A percentile compares a stretch with the other conserved stretches of the same genome.
Evolutionary conservation across 202 grass and related monocot species (phyloP).

Genomic region (Thinopyrum obtusiflorum): DNA sequence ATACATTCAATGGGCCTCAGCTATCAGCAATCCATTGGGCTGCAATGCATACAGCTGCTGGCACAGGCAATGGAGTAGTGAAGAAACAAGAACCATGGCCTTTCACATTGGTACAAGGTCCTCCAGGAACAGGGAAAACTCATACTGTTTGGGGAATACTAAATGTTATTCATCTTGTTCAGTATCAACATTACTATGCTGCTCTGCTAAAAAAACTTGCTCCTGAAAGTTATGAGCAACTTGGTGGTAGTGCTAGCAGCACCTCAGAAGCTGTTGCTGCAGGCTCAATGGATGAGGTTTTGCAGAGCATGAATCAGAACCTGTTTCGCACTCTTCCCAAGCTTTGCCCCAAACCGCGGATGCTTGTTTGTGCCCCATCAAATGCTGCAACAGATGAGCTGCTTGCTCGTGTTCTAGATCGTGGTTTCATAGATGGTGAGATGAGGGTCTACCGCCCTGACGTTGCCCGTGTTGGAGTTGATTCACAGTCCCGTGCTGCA

Average conservation of each 20-base stretch:
- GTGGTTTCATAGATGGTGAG: slow-evolving; percentile 98
- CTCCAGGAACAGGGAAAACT: slow-evolving; percentile 97
- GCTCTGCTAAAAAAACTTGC: slow-evolving; percentile 96
- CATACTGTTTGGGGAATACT: slow-evolving; percentile 99
- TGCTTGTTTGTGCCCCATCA: slow-evolving; percentile 98
- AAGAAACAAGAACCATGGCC: slow-evolving; percentile 99
- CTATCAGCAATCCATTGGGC: slow-evolving; percentile 97
- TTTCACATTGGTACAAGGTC: slow-evolving; percentile 98
- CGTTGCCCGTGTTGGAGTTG: slow-evolving; percentile 98
- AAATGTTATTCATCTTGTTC: slow-evolving; percentile 99
- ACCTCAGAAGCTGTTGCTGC: slow-evolving; percentile 50
- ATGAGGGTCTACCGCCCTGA: slow-evolving; percentile 99
- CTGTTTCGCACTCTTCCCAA: slow-evolving; percentile 93
- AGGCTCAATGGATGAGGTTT: slow-evolving; percentile 95
- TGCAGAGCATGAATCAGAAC: slow-evolving; percentile 98
- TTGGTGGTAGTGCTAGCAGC: slow-evolving; percentile 45
- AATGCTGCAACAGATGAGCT: slow-evolving; percentile 97
- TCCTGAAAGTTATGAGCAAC: slow-evolving; percentile 95
- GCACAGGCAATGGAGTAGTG: slow-evolving; percentile 61
- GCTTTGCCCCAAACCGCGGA: slow-evolving; percentile 96
- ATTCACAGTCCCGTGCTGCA: slow-evolving; percentile 91
- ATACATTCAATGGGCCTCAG: slow-evolving; percentile 84
- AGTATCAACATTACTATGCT: slow-evolving; percentile 98
- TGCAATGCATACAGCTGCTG: slow-evolving; percentile 97
- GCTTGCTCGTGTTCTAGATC: slow-evolving; percentile 92